phyloP scores from a whole-genome alignment of 306 rosid species.

The Medicago arabica region DNA sequence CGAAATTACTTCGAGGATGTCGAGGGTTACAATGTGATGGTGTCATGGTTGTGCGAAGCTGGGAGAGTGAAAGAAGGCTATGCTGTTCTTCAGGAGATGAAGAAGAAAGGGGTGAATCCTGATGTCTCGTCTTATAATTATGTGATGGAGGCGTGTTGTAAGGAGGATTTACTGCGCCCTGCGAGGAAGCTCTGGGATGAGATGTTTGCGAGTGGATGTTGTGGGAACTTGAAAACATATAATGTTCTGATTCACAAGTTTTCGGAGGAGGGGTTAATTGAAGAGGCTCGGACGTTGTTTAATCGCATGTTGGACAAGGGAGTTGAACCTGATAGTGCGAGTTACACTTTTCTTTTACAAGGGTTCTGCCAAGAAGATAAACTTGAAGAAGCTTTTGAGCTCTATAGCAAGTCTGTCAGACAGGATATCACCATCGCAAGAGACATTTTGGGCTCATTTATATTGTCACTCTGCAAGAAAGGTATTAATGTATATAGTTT shows the following conservation, averaged over 20 bases:
- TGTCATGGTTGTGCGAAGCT: conserved; percentile 75
- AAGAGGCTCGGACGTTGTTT: conserved; percentile 81
- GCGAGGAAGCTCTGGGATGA: conserved; percentile 94
- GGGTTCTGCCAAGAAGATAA: conserved; percentile 74
- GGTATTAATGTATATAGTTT: conserved; percentile 48
- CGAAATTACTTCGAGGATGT: conserved; percentile 65
- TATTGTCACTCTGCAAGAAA: conserved; percentile 64
- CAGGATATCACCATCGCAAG: conserved; percentile 65
- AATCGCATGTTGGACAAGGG: conserved; percentile 71
- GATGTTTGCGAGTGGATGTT: conserved; percentile 82
- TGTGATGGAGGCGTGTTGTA: conserved; percentile 87
- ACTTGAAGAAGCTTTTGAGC: conserved; percentile 72
- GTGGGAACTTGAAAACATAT: conserved; percentile 81
- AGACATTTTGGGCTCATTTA: conserved; percentile 56
- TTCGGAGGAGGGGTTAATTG: conserved; percentile 67
- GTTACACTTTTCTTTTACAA: conserved; percentile 67
- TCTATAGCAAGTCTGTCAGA: conserved; percentile 59
- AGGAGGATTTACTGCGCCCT: conserved; percentile 81
- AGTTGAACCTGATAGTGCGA: conserved; percentile 63
- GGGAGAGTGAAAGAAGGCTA: conserved; percentile 86
- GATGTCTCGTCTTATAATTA: conserved; percentile 67
- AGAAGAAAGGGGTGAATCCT: conserved; percentile 73
- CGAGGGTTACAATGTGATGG: conserved; percentile 75
- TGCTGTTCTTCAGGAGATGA: conserved; percentile 75
- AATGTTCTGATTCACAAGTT: conserved; percentile 71